Evolutionary conservation across 768 basidiomycete genomes (phyloP).

Genomic region (Peribolospora baueri): DNA sequence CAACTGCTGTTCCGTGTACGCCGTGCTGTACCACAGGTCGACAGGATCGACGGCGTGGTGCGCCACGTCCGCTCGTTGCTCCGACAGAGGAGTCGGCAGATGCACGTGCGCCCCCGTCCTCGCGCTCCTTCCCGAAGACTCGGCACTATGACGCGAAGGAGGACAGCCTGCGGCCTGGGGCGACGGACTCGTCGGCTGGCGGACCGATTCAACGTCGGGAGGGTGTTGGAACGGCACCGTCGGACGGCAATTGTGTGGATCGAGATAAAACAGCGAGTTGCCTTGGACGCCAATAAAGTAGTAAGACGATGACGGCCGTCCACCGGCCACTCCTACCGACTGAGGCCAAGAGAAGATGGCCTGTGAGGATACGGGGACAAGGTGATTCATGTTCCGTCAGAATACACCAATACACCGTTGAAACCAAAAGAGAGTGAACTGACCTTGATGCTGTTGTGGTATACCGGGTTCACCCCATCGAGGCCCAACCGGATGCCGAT

Average conservation of each 20-base stretch:
- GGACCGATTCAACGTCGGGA: not conserved
- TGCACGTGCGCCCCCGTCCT: not conserved
- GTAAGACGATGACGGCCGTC: constrained; percentile 86
- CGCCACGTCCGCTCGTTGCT: constrained; percentile 18
- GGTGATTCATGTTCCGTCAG: not conserved
- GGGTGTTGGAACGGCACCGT: constrained; percentile 37
- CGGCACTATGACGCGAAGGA: not conserved
- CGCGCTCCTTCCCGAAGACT: not conserved
- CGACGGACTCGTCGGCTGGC: not conserved
- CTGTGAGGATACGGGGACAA: constrained; percentile 21
- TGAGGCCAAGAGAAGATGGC: constrained; percentile 77
- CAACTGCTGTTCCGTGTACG: constrained; percentile 49
- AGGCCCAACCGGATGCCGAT: constrained; percentile 68
- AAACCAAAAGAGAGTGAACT: constrained; percentile 5
- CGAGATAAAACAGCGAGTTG: constrained; percentile 39
- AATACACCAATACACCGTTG: not conserved
- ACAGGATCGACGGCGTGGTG: constrained; percentile 21
- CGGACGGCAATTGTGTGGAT: constrained; percentile 35
- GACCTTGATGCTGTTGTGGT: constrained; percentile 64
- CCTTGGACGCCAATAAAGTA: constrained; percentile 90
- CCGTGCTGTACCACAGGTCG: constrained; percentile 31
- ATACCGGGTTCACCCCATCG: constrained; percentile 83
- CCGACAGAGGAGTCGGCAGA: not conserved
- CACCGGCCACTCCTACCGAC: constrained; percentile 87
- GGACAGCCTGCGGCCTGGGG: not conserved